Evolutionary conservation across 2,329 filamentous ascomycete genomes (phyloP), one percentile per base, ranked within the genome.

Genomic region (Metarhizium guizhouense): DNA sequence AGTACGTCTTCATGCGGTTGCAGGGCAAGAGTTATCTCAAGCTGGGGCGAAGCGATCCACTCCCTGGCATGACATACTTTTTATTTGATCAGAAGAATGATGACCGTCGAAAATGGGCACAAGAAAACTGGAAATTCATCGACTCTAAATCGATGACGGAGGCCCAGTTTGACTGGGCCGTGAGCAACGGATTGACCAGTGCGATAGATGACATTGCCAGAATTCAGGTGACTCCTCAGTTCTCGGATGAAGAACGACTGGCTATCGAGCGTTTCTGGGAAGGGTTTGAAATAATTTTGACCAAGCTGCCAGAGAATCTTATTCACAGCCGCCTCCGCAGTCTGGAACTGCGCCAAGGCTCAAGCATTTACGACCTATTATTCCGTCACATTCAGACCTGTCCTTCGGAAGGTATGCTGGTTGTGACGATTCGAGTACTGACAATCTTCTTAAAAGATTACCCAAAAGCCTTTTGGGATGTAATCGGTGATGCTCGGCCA

Each of bases 81-180:
- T 77, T 96, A 2, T 96, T 96, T 65, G 71, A 73, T 43, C 63
- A 68, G 20, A 70, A 67, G 51, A 86, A 88, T 61, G 74, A 82
- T 34, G 84, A 93, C 59, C 70, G 70, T 18, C 68, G 70, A 34
- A 66, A 60, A 38, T 73, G 71, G 71, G 71, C 71, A 10, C 63
- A 64, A 54, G 67, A 70, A 20, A 73, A 73, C 51, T 73, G 70
- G 67, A 70, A 72, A 55, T 66, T 67, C 32, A 81, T 88, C 59
- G 77, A 80, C 51, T 78, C 82, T 13, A 75, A 78, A 30, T 72
- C 74, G 20, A 79, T 95, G 52, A 84, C 85, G 1, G 76, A 80
- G 10, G 78, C 84, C 40, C 88, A 94, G 60, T 97, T 96, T 67
- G 88, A 96, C 47, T 95, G 88, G 86, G 88, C 89, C 11, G 84